Conservation (phyloP, 1,284 basidiomycete species). For the Ceratobasidium theobromae region DNA sequence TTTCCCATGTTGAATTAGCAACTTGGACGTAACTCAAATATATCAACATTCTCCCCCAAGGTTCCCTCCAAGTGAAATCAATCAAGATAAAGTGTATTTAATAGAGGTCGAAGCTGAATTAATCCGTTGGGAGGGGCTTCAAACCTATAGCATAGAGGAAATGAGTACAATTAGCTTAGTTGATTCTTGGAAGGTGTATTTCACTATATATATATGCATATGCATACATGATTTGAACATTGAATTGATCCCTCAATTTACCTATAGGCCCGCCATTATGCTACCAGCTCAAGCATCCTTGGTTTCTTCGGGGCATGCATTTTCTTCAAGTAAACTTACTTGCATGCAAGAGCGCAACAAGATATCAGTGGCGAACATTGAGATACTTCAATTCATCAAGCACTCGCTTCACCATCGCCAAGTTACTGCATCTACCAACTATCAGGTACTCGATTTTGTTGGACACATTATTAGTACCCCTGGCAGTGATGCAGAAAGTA, state of each 20-base stretch:
- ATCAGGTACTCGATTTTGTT: too few species aligned
- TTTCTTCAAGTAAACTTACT: slow-evolving; percentile 19
- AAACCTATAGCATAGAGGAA: neutral
- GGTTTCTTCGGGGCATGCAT: slow-evolving; percentile 15
- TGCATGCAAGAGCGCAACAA: neutral
- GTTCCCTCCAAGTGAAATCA: too few species aligned
- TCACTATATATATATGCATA: too few species aligned
- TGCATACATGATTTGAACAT: neutral
- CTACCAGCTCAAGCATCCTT: slow-evolving; percentile 21
- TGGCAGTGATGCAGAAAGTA: too few species aligned
- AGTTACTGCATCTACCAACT: too few species aligned
- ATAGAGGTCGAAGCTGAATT: neutral
- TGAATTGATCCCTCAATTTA: neutral
- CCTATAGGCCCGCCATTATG: neutral
- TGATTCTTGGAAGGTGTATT: slow-evolving; percentile 24
- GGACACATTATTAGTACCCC: too few species aligned
- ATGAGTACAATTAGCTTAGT: slow-evolving; percentile 9
- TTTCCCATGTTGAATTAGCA: too few species aligned
- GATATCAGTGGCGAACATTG: neutral
- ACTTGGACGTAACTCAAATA: too few species aligned
- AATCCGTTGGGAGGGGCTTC: neutral
- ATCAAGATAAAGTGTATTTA: too few species aligned
- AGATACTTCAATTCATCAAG: neutral
- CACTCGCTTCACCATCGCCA: neutral
- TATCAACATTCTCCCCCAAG: too few species aligned